phyloP scores from a whole-genome alignment of 75 land plant genomes.

The Sequoiadendron giganteum region DNA sequence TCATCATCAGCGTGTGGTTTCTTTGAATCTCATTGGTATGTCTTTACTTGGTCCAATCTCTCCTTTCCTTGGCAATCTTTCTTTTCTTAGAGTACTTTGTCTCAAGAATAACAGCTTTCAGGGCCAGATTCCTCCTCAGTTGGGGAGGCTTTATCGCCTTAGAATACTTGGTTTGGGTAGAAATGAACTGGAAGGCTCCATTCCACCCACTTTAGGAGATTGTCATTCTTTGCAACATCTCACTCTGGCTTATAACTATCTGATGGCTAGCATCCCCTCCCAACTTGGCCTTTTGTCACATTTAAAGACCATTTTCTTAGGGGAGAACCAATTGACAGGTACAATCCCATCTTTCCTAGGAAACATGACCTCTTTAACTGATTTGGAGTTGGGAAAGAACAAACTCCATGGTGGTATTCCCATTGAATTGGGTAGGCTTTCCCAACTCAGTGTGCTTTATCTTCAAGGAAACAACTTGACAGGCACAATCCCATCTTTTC shows the following conservation, averaged over 20 bases:
- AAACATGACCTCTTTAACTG: not conserved
- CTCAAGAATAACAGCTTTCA: too few relatives aligned
- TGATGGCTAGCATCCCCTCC: not conserved
- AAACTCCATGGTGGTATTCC: not conserved
- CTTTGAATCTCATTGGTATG: too few relatives aligned
- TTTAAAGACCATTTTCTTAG: not conserved
- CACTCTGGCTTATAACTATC: not conserved
- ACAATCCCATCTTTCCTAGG: not conserved
- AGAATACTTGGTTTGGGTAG: too few relatives aligned
- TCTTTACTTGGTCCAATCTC: too few relatives aligned
- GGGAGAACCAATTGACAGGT: not conserved
- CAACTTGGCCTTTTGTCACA: not conserved
- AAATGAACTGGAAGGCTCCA: too few relatives aligned
- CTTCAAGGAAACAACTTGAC: conserved; percentile 12
- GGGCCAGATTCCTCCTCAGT: too few relatives aligned
- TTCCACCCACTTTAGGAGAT: too few relatives aligned
- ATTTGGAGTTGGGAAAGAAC: not conserved
- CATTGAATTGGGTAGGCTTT: not conserved
- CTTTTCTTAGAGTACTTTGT: too few relatives aligned
- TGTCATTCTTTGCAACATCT: too few relatives aligned
- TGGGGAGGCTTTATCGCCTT: too few relatives aligned
- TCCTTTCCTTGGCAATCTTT: too few relatives aligned
- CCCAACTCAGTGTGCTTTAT: not conserved
- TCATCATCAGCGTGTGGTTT: too few relatives aligned
- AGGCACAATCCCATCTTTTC: conserved; percentile 17